Conservation (phyloP, 345 rosid genomes). For the Citrus inodora region DNA sequence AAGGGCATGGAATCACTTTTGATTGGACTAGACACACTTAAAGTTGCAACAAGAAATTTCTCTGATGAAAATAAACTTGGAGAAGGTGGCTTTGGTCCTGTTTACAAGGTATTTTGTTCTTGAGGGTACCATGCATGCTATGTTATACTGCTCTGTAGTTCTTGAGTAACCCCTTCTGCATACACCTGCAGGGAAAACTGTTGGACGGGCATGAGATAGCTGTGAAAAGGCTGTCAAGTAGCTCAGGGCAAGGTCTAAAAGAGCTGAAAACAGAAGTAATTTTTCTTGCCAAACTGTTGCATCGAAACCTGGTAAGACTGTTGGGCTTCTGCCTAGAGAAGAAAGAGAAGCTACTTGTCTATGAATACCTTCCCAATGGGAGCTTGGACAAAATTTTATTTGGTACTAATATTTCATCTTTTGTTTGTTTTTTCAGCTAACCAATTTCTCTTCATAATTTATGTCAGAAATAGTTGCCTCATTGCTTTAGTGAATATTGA, state of each 20-base stretch:
- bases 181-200: conserved; percentile 26
- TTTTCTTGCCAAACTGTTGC: conserved; percentile 33
- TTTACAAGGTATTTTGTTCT: conserved; percentile 25
- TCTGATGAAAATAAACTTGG: conserved; percentile 34
- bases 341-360: conserved; percentile 40
- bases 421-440: neutral
- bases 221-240: conserved; percentile 33
- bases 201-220: conserved; percentile 26
- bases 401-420: conserved; percentile 16
- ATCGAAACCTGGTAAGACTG: conserved; percentile 45
- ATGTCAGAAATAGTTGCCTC: neutral
- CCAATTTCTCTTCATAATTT: neutral
- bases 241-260: conserved; percentile 31
- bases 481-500: neutral
- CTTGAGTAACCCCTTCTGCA: neutral
- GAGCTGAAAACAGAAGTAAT: conserved; percentile 41
- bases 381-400: conserved; percentile 40
- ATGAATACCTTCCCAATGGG: conserved; percentile 41
- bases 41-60: conserved; percentile 35
- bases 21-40: conserved; percentile 26
- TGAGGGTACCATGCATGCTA: neutral
- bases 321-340: conserved; percentile 40
- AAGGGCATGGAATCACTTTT: conserved; percentile 24
- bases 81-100: conserved; percentile 43
- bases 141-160: neutral